A percentile compares a stretch with the other conserved stretches of the same genome.
phyloP scores from a whole-genome alignment of 2,329 filamentous ascomycete species.

The Cladosporium sp. region DNA sequence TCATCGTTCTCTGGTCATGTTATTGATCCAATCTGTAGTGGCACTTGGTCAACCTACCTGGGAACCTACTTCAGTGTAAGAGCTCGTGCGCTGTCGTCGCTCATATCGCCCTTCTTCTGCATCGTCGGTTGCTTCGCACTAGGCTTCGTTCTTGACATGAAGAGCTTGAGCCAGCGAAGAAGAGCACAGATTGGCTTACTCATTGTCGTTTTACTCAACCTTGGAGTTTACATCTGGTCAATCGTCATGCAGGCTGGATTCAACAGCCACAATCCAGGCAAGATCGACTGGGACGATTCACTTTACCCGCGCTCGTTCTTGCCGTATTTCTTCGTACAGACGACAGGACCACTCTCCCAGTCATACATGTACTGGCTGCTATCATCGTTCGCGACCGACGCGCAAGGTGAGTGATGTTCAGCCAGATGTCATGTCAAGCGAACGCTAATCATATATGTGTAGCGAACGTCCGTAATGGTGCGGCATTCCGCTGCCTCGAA shows the following conservation, averaged over 20 bases:
- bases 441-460: not conserved
- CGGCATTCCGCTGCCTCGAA: constrained; percentile 38
- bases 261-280: constrained; percentile 30
- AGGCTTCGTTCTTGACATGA: constrained; percentile 60
- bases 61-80: constrained; percentile 39
- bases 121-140: constrained; percentile 13
- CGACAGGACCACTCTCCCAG: constrained; percentile 29
- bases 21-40: constrained; percentile 46
- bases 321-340: constrained; percentile 29
- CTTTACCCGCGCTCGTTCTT: constrained; percentile 24
- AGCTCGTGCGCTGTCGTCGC: constrained; percentile 36
- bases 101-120: constrained; percentile 25
- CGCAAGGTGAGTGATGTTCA: constrained; percentile 31
- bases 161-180: constrained; percentile 61
- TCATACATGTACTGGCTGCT: constrained; percentile 41
- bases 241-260: constrained; percentile 23
- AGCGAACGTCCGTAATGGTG: constrained; percentile 11
- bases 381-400: constrained; percentile 39
- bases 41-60: constrained; percentile 41
- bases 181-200: constrained; percentile 45
- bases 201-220: constrained; percentile 42
- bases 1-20: constrained; percentile 47
- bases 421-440: constrained; percentile 30
- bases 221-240: constrained; percentile 27
- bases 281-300: constrained; percentile 30